Percentiles rank a stretch among this genome's conserved stretches.
Conservation (phyloP, 306 rosid genomes). For the Medicago lupulina region DNA sequence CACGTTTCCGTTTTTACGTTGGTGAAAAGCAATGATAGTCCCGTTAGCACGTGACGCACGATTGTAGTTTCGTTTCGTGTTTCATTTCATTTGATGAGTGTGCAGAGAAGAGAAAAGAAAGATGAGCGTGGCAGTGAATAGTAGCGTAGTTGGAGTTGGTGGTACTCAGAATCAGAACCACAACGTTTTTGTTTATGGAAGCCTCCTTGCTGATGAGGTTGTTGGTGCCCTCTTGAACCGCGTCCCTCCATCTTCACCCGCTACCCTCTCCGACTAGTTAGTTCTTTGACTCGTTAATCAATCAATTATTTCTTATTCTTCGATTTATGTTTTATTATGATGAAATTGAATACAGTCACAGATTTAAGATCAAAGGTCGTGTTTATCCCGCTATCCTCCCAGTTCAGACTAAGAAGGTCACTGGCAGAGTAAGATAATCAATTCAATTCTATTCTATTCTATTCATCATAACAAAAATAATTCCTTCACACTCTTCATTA, state of each 20-base stretch:
- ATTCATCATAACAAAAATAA: background rate
- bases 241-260: constrained; percentile 62
- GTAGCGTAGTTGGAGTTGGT: background rate
- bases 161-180: constrained; percentile 27
- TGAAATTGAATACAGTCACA: constrained; percentile 50
- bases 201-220: constrained; percentile 83
- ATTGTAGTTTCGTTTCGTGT: background rate
- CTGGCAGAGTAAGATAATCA: constrained; percentile 45
- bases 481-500: background rate
- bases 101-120: background rate
- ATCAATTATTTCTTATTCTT: constrained; percentile 14
- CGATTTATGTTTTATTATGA: background rate
- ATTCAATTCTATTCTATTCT: background rate
- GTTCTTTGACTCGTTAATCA: background rate
- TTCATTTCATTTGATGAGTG: background rate
- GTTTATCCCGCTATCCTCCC: constrained; percentile 95
- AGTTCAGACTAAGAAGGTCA: constrained; percentile 54
- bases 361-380: constrained; percentile 84
- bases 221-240: constrained; percentile 71
- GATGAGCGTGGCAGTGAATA: background rate
- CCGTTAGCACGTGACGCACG: background rate
- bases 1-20: too few species aligned
- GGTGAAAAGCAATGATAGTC: background rate
- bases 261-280: constrained; percentile 65
- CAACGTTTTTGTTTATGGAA: constrained; percentile 87